phyloP scores from a whole-genome alignment of 768 basidiomycete genomes.

The Clitopilus hobsonii region DNA sequence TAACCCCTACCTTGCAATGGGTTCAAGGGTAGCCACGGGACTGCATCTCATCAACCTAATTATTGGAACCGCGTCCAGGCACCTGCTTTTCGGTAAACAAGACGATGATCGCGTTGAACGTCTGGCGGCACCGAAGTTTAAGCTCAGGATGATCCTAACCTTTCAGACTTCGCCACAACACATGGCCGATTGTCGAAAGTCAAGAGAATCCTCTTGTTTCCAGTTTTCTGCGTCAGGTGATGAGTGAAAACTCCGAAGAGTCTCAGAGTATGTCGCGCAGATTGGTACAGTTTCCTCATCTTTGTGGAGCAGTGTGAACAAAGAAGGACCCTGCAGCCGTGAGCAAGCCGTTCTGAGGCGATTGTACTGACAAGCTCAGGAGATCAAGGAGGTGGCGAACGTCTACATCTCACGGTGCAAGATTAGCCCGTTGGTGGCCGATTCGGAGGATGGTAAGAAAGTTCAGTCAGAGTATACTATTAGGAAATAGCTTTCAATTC shows the following conservation, averaged over 20 bases:
- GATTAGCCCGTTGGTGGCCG: neutral
- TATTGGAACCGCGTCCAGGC: neutral
- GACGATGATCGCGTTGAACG: neutral
- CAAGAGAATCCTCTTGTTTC: too few species aligned
- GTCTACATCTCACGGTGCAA: neutral
- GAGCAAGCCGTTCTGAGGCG: neutral
- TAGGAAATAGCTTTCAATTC: too few species aligned
- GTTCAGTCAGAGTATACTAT: neutral
- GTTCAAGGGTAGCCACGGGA: neutral
- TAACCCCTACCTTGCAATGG: neutral
- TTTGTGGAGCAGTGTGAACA: neutral
- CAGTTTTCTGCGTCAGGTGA: too few species aligned
- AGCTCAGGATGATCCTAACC: too few species aligned
- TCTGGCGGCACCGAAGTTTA: neutral
- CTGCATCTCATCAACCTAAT: neutral
- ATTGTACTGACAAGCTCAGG: too few species aligned
- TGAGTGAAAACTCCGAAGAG: neutral
- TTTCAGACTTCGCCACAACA: too few species aligned
- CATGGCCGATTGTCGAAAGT: too few species aligned
- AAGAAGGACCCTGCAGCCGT: neutral
- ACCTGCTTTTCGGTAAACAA: neutral
- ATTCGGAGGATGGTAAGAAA: neutral
- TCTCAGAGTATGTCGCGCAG: neutral
- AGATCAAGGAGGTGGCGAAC: neutral
- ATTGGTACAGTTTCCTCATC: too few species aligned